These are phyloP conservation scores for Penicillium crustosum DNA, from an alignment of 2,329 filamentous ascomycete genomes.

Conservation along the genomic window DNA sequence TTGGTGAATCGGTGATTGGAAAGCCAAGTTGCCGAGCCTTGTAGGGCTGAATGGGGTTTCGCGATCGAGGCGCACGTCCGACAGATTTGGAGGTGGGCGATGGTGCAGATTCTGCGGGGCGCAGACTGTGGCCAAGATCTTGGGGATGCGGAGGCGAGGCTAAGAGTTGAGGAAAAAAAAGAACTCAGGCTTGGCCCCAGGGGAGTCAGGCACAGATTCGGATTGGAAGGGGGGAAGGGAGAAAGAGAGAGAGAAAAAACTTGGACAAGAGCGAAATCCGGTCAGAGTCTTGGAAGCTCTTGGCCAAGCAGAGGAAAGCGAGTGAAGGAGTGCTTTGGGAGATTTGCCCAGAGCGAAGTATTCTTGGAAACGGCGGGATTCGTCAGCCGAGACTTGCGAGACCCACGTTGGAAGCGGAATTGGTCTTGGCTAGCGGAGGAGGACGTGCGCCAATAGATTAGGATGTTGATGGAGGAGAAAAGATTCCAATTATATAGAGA, in stretches of 20 bases:
- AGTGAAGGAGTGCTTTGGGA: constrained; percentile 15
- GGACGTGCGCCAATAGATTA: not conserved
- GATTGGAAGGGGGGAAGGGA: constrained; percentile 1
- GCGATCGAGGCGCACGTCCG: not conserved
- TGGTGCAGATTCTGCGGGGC: not conserved
- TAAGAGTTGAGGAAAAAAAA: not conserved
- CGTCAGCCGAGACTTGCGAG: constrained; percentile 27
- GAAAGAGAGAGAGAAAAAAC: constrained; percentile 11
- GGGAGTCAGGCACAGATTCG: not conserved
- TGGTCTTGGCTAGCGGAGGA: constrained; percentile 25
- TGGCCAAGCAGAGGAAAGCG: constrained; percentile 17
- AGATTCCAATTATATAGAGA: not conserved
- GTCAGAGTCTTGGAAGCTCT: constrained; percentile 21
- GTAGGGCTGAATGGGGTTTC: constrained; percentile 17
- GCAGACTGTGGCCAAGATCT: constrained; percentile 8
- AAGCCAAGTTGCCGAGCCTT: constrained; percentile 14
- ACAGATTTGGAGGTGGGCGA: not conserved
- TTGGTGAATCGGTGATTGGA: constrained; percentile 16
- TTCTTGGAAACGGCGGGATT: constrained; percentile 25
- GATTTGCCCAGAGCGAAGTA: constrained; percentile 20
- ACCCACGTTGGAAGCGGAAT: constrained; percentile 26
- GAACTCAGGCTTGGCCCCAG: constrained; percentile 5
- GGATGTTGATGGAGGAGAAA: not conserved
- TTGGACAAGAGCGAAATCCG: constrained; percentile 5
- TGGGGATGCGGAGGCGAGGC: constrained; percentile 5